Evolutionary conservation across 768 basidiomycete species (phyloP).

Genomic region (Peribolospora kevripleyi): DNA sequence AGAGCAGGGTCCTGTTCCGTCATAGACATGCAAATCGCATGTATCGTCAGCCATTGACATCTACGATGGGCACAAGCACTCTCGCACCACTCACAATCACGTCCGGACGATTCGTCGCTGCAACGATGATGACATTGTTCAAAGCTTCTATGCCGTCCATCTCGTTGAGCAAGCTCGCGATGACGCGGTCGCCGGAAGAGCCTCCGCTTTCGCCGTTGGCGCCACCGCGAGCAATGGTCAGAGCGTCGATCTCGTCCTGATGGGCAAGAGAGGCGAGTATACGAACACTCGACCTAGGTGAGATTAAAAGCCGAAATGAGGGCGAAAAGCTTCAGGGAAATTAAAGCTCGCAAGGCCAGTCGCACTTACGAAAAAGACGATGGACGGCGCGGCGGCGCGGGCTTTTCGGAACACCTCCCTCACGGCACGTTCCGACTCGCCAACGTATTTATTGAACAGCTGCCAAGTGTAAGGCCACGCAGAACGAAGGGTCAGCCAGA

Average conservation of each 20-base stretch:
- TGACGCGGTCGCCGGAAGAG: conserved; percentile 52
- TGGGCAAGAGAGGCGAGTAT: background rate
- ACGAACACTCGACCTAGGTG: background rate
- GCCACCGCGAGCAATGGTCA: conserved; percentile 47
- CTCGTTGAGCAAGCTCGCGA: conserved; percentile 81
- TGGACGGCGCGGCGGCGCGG: conserved; percentile 74
- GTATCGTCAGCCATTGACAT: background rate
- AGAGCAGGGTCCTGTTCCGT: conserved; percentile 58
- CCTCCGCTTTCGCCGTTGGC: conserved; percentile 31
- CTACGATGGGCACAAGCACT: background rate
- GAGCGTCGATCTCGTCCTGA: conserved; percentile 90
- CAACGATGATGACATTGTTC: conserved; percentile 78
- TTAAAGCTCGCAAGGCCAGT: background rate
- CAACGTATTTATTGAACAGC: conserved; percentile 89
- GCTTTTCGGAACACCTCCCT: conserved; percentile 91
- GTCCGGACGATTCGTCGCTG: conserved; percentile 88
- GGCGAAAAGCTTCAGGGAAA: background rate
- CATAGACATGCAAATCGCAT: background rate
- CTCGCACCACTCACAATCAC: conserved; percentile 37
- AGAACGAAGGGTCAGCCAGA: background rate
- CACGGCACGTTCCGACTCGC: conserved; percentile 85
- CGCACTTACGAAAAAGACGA: conserved; percentile 71
- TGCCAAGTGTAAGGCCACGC: conserved; percentile 18
- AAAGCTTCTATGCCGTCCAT: conserved; percentile 97
- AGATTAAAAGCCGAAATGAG: background rate